Base-by-base conservation (phyloP, 177 flowering plant species). In the Vitis hybrid region DNA sequence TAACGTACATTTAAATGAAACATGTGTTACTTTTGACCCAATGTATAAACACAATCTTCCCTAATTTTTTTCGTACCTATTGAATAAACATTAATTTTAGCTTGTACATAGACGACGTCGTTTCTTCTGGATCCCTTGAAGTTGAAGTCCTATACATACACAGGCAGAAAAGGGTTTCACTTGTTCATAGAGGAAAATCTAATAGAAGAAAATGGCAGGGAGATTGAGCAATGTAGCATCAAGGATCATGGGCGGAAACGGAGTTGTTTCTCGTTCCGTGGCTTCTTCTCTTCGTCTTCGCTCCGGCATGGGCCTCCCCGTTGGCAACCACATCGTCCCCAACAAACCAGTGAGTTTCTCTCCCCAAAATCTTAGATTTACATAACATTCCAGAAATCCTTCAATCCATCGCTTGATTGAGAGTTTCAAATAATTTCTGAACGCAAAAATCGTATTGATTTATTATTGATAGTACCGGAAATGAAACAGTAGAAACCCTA, bases 241-340 rank as follows among this genome's bases (percentile, higher is more conserved):
- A 0, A 84, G 76, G 68, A 85, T 95, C 72, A 83, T 93, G 86
- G 98, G 91, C 66, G 94, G 95, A 29, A 92, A 84, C 79, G 89
- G 94, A 73, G 81, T 90, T 74, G 84, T 89, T 16, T 56, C 75
- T 39, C 91, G 99, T 57, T 90, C 98, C 16, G 74, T 79, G 65
- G 81, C 87, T 15, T 79, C 91, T 60, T 90, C 99, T 59, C 94
- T 90, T 68, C 97, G 93, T 18, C 86, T 76, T 19, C 95, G 99
- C 61, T 69, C 97, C 67, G 99, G 99, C 73, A 92, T 93, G 98
- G 98, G 99, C 61, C 93, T 90, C 66, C 98, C 99, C 57, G 97
- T 88, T 69, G 99, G 97, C 79, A 90, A 81, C 67, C 95, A 89
- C 90, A 80, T 93, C 85, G 94, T 96, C 74, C 98, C 98, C 29